Evolutionary conservation across 345 rosid species (phyloP).

Genomic region (Psidium guajava): DNA sequence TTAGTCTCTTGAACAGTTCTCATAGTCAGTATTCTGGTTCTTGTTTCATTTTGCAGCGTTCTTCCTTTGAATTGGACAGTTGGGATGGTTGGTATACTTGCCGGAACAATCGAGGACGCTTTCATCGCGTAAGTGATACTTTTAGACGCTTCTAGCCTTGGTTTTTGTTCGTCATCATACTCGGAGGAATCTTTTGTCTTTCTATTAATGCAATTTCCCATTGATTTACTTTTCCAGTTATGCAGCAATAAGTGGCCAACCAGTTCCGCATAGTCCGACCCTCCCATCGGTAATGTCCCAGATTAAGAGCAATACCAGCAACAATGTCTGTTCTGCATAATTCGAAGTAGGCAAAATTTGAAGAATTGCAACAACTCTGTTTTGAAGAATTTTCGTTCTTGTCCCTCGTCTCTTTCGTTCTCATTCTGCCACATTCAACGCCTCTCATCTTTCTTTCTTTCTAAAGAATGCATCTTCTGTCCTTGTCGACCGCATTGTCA

Average conservation of each 20-base stretch:
- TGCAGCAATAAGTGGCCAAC: slow-evolving; percentile 49
- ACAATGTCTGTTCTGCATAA: not conserved
- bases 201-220: not conserved
- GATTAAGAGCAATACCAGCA: not conserved
- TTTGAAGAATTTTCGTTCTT: not conserved
- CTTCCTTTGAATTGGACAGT: slow-evolving; percentile 75
- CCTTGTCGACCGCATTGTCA: not conserved
- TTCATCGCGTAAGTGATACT: slow-evolving; percentile 27
- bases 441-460: not conserved
- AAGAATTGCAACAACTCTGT: not conserved
- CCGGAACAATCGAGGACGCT: slow-evolving; percentile 57
- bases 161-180: not conserved
- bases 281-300: slow-evolving; percentile 7
- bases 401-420: not conserved
- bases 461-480: not conserved
- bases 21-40: not conserved
- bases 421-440: not conserved
- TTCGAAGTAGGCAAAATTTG: not conserved
- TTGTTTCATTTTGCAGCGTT: slow-evolving; percentile 29
- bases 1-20: not conserved
- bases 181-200: not conserved
- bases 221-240: slow-evolving; percentile 25
- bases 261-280: slow-evolving; percentile 10
- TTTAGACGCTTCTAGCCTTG: not conserved
- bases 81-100: slow-evolving; percentile 65